Conservation (phyloP, 306 rosid genomes). For the Luffa aegyptiaca region DNA sequence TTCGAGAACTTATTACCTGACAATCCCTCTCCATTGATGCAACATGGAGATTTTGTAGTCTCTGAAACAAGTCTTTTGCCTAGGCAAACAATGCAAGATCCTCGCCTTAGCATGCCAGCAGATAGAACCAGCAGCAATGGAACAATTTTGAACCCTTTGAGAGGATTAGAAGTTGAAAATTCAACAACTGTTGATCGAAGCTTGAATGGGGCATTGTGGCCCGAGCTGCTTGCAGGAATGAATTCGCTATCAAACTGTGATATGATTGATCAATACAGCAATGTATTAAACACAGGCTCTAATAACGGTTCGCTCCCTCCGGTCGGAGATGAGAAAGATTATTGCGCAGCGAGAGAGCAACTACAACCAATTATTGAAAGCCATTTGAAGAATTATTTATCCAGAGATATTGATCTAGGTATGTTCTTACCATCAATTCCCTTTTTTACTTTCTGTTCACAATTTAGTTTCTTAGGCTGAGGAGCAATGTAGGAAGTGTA, state of each 20-base stretch:
- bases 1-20: conserved; percentile 48
- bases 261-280: conserved; percentile 39
- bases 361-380: conserved; percentile 44
- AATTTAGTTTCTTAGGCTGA: not conserved
- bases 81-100: conserved; percentile 36
- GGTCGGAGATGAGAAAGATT: conserved; percentile 32
- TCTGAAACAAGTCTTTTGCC: conserved; percentile 32
- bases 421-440: conserved; percentile 7
- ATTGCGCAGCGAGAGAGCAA: conserved; percentile 50
- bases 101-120: conserved; percentile 23
- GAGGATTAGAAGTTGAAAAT: conserved; percentile 32
- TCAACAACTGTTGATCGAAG: conserved; percentile 22
- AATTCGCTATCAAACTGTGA: conserved; percentile 28
- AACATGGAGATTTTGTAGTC: conserved; percentile 27
- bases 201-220: conserved; percentile 33
- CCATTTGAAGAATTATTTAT: conserved; percentile 47
- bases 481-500: not conserved
- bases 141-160: conserved; percentile 22
- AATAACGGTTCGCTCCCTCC: conserved; percentile 20
- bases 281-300: conserved; percentile 26
- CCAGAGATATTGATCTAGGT: conserved; percentile 48
- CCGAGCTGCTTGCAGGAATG: conserved; percentile 34
- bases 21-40: conserved; percentile 33
- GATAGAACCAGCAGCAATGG: conserved; percentile 21
- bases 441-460: not conserved